A percentile compares a stretch with the other conserved stretches of the same genome.
These are phyloP conservation scores for Apiotrichum porosum DNA, from an alignment of 1,284 basidiomycete genomes.

Conservation along the genomic window DNA sequence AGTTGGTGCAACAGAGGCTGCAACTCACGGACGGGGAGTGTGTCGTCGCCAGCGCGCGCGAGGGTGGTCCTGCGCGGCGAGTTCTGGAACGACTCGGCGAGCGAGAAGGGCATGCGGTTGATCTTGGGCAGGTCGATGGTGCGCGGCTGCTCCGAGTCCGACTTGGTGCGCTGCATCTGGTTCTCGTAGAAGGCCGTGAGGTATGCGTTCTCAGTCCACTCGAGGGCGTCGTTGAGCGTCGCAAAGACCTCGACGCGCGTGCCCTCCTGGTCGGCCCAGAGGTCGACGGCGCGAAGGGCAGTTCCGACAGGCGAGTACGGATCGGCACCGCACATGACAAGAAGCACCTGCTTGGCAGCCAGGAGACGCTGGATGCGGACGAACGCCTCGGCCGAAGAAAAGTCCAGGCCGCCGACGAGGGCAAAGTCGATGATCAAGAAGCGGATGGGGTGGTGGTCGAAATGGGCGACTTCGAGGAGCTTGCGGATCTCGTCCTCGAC, in stretches of 20 bases:
- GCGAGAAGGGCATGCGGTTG: conserved; percentile 43
- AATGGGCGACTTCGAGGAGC: conserved; percentile 68
- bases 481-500: conserved; percentile 68
- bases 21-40: conserved; percentile 22
- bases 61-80: conserved; percentile 72
- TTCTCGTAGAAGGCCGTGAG: conserved; percentile 52
- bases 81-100: conserved; percentile 60
- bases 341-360: conserved; percentile 66
- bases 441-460: conserved; percentile 74
- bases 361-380: conserved; percentile 83
- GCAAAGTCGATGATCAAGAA: conserved; percentile 84
- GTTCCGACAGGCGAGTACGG: conserved; percentile 62
- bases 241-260: conserved; percentile 74
- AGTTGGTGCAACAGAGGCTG: too few relatives aligned
- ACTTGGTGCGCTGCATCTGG: conserved; percentile 19
- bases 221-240: conserved; percentile 83
- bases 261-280: conserved; percentile 63
- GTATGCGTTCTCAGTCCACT: conserved; percentile 91
- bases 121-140: conserved; percentile 40
- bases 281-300: conserved; percentile 66
- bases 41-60: conserved; percentile 65
- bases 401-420: conserved; percentile 83
- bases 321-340: conserved; percentile 82
- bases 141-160: conserved; percentile 13
- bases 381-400: conserved; percentile 92